phyloP scores from a whole-genome alignment of 2,329 filamentous ascomycete species.

The Phaeosphaeriaceae sp. region DNA sequence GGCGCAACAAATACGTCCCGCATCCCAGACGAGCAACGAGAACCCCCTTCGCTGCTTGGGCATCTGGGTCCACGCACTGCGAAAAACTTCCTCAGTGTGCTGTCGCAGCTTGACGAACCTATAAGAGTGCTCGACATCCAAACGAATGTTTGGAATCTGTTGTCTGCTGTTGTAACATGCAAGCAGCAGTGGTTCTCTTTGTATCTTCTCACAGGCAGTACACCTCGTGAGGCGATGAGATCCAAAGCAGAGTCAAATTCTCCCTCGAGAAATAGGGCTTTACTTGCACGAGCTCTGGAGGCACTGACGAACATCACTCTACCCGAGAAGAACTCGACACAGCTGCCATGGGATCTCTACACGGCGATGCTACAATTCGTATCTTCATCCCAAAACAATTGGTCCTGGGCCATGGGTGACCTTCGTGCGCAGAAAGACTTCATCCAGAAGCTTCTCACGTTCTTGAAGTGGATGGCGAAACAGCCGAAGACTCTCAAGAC shows the following conservation, averaged over 20 bases:
- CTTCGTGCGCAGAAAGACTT: slow-evolving; percentile 77
- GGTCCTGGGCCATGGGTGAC: slow-evolving; percentile 90
- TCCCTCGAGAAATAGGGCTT: slow-evolving; percentile 63
- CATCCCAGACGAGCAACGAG: slow-evolving; percentile 45
- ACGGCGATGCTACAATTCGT: slow-evolving; percentile 86
- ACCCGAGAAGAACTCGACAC: slow-evolving; percentile 59
- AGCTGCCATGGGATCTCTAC: slow-evolving; percentile 57
- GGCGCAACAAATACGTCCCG: slow-evolving; percentile 6
- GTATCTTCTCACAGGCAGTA: slow-evolving; percentile 86
- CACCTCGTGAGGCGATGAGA: slow-evolving; percentile 77
- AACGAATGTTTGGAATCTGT: slow-evolving; percentile 79
- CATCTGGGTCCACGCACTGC: slow-evolving; percentile 84
- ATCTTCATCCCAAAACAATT: slow-evolving; percentile 87
- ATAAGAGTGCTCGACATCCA: slow-evolving; percentile 71
- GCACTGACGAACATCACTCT: slow-evolving; percentile 70
- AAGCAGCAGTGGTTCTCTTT: slow-evolving; percentile 97
- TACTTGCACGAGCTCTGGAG: slow-evolving; percentile 77
- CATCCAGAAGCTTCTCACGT: slow-evolving; percentile 73
- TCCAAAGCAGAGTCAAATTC: slow-evolving; percentile 54
- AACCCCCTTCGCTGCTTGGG: slow-evolving; percentile 92
- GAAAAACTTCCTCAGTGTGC: slow-evolving; percentile 80
- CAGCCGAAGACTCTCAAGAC: slow-evolving; percentile 32
- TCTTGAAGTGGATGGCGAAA: slow-evolving; percentile 61
- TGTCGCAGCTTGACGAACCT: slow-evolving; percentile 79
- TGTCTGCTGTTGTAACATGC: slow-evolving; percentile 84